These are phyloP conservation scores for Neopestalotiopsis sp. DNA, from an alignment of 2,329 filamentous ascomycete species.

Conservation along the genomic window DNA sequence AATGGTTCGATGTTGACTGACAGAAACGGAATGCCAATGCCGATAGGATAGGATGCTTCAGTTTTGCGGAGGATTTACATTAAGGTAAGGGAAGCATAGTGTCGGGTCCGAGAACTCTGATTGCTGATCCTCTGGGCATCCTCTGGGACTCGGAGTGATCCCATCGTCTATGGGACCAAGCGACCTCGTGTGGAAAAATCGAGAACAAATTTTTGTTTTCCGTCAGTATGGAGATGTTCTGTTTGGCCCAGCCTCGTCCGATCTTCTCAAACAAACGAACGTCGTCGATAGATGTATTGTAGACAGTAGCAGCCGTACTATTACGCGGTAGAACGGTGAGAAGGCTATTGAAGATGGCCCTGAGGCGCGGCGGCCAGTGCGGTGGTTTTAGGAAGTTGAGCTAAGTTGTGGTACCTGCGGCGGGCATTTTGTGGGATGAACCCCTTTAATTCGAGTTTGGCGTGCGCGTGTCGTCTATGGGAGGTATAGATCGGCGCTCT, in stretches of 20 bases:
- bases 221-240: not conserved
- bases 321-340: not conserved
- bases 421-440: constrained; percentile 3
- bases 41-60: constrained; percentile 1
- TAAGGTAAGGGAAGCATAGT: not conserved
- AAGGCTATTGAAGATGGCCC: not conserved
- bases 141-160: not conserved
- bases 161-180: not conserved
- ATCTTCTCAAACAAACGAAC: constrained; percentile 1
- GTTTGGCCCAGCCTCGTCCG: not conserved
- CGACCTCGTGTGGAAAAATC: not conserved
- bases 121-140: not conserved
- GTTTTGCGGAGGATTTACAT: not conserved
- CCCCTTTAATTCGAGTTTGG: constrained; percentile 15
- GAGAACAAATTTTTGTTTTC: not conserved
- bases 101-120: not conserved
- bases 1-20: not conserved
- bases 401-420: not conserved
- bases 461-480: not conserved
- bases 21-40: not conserved
- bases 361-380: not conserved
- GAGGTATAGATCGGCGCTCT: constrained; percentile 14
- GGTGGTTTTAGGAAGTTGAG: not conserved
- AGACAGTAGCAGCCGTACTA: constrained; percentile 6
- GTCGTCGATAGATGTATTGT: not conserved